Percentiles rank a stretch among this genome's conserved stretches.
phyloP scores from a whole-genome alignment of 148 eudicot species.

The Heliamphora exappendiculata region DNA sequence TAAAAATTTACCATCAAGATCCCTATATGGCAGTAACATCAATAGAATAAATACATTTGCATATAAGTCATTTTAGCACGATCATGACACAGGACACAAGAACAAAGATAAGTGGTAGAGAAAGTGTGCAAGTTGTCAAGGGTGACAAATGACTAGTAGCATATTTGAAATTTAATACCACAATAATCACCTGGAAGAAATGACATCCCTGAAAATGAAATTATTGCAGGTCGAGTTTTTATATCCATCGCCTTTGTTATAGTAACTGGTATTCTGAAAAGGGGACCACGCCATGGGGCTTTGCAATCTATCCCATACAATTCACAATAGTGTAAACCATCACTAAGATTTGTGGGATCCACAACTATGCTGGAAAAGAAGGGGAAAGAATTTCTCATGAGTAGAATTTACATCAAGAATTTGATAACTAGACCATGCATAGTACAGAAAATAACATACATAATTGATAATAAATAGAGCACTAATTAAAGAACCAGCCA shows the following conservation, averaged over 20 bases:
- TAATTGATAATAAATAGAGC: not conserved
- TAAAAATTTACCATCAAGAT: not conserved
- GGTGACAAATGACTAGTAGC: not conserved
- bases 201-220: conserved; percentile 59
- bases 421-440: not conserved
- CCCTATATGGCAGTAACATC: not conserved
- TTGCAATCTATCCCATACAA: conserved; percentile 74
- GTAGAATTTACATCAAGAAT: not conserved
- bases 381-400: conserved; percentile 4
- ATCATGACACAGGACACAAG: not conserved
- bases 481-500: not conserved
- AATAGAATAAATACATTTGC: not conserved
- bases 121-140: not conserved
- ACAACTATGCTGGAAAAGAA: conserved; percentile 62
- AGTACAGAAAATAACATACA: not conserved
- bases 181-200: conserved; percentile 62
- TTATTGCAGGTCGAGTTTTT: conserved; percentile 55
- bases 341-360: conserved; percentile 71
- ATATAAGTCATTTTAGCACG: not conserved
- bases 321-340: conserved; percentile 82
- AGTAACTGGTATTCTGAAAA: conserved; percentile 85
- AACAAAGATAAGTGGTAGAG: not conserved
- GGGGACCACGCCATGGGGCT: conserved; percentile 96
- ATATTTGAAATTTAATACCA: not conserved
- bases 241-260: conserved; percentile 74